Evolutionary conservation across 1,284 basidiomycete genomes (phyloP).

Genomic region (Vanrija pseudolonga): DNA sequence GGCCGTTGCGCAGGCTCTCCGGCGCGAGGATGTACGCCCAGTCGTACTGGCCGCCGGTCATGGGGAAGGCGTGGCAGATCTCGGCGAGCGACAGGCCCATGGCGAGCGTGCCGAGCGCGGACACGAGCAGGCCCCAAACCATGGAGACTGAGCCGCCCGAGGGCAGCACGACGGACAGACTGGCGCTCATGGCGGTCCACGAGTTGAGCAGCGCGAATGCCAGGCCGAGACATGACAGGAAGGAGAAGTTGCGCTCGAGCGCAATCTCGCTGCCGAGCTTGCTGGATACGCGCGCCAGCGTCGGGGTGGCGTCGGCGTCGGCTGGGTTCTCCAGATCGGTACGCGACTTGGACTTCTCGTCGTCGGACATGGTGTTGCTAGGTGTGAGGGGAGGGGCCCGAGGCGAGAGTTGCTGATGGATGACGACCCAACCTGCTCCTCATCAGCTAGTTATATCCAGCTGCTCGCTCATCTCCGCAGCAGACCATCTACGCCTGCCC

Average conservation of each 20-base stretch:
- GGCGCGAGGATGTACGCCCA: slow-evolving; percentile 19
- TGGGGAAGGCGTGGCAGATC: slow-evolving; percentile 9
- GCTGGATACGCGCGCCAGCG: too few species aligned
- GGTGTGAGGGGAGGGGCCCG: too few species aligned
- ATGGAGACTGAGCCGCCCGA: slow-evolving; percentile 41
- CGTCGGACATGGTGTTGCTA: too few species aligned
- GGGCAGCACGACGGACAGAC: slow-evolving; percentile 26
- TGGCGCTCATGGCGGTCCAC: slow-evolving; percentile 10
- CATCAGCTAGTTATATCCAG: too few species aligned
- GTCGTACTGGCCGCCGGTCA: slow-evolving; percentile 41
- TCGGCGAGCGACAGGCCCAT: slow-evolving; percentile 26
- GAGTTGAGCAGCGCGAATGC: slow-evolving; percentile 21
- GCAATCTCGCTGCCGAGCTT: neutral
- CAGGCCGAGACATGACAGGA: slow-evolving; percentile 15
- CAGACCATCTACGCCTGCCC: too few species aligned
- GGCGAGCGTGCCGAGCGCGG: slow-evolving; percentile 27
- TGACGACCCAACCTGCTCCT: too few species aligned
- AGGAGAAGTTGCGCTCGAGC: slow-evolving; percentile 21
- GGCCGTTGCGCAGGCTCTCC: neutral
- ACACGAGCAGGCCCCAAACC: slow-evolving; percentile 44
- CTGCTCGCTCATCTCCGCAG: too few species aligned
- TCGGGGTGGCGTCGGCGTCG: too few species aligned
- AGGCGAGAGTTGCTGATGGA: too few species aligned
- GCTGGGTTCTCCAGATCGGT: too few species aligned
- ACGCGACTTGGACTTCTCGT: too few species aligned